These are phyloP conservation scores for Pelomyxa schiedti DNA, from an alignment of 78 protist genomes.

Conservation along the genomic window DNA sequence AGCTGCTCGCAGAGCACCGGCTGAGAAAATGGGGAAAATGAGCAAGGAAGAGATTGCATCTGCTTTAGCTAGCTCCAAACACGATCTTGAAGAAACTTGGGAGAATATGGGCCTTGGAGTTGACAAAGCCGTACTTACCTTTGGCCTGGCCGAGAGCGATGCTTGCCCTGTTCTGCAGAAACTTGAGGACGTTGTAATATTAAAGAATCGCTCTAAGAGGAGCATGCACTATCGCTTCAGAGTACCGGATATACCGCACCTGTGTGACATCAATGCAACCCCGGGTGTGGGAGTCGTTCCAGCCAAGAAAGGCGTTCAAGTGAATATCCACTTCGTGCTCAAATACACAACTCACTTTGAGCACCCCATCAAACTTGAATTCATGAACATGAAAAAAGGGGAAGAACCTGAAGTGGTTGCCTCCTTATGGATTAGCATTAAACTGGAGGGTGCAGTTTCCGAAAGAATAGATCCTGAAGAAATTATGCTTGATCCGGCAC, in stretches of 20 bases:
- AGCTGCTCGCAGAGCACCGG: too few species aligned
- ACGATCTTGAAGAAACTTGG: too few species aligned
- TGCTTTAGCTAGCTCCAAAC: too few species aligned
- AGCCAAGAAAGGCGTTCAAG: neutral
- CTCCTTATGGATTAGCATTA: neutral
- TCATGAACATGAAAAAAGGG: too few species aligned
- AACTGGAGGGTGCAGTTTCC: neutral
- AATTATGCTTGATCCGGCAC: neutral
- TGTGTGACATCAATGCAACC: neutral
- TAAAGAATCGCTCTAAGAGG: neutral
- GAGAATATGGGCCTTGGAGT: too few species aligned
- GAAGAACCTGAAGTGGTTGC: too few species aligned
- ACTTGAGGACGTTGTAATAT: neutral
- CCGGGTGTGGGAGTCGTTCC: neutral
- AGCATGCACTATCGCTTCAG: neutral
- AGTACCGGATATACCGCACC: neutral
- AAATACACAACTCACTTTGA: neutral
- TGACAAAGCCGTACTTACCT: neutral
- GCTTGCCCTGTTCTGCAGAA: neutral
- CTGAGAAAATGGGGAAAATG: too few species aligned
- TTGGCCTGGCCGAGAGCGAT: neutral
- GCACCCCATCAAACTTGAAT: neutral
- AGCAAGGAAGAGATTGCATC: too few species aligned
- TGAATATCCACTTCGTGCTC: neutral
- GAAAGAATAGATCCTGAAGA: neutral